Evolutionary conservation across 2,329 filamentous ascomycete species (phyloP), one percentile per base, ranked within the genome.

Genomic region (Colletotrichum neosansevieriae): DNA sequence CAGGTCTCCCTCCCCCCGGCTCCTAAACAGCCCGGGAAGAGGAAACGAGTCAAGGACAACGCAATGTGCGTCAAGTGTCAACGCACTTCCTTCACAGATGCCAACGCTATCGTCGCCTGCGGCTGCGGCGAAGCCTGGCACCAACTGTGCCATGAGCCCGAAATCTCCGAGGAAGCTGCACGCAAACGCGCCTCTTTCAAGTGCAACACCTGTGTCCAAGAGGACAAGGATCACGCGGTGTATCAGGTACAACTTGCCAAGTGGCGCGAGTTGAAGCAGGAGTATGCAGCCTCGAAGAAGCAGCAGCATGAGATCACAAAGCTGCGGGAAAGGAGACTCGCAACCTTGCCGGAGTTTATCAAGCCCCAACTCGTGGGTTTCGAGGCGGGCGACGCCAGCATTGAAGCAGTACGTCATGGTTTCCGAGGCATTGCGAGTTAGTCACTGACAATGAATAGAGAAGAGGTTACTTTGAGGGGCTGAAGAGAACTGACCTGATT

Each of bases 291-390:
- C 67, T 50, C 54, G 74, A 72, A 38, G 40, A 67, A 73, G 15
- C 71, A 72, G 29, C 73, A 70, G 38, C 62, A 71, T 9, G 74
- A 77, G n/a, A 73, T 79, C 2, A 77, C 79, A 3, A 73, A 59
- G 19, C 61, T 78, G 42, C 75, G 79, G 15, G 71, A 76, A 49
- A 76, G 74, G 60, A 73, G 75, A 12, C 72, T 82, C n/a, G 75
- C 75, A 2, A 56, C 71, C 0, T 70, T 82, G 11, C 79, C 79
- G 0, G 67, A 71, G 15, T 79, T 81, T 2, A 76, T 75, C 45
- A 81, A 79, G 53, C 71, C 79, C 21, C 74, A 77, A 9, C 74
- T 81, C 2, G 75, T 83, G 15, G 81, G 81, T 0, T 83, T 82
- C 63, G 72, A 70, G 13, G 74, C 76, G 2, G 78, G 80, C 1